A percentile compares a stretch with the other conserved stretches of the same genome.
phyloP scores from a whole-genome alignment of 306 rosid species.

The Vicia villosa region DNA sequence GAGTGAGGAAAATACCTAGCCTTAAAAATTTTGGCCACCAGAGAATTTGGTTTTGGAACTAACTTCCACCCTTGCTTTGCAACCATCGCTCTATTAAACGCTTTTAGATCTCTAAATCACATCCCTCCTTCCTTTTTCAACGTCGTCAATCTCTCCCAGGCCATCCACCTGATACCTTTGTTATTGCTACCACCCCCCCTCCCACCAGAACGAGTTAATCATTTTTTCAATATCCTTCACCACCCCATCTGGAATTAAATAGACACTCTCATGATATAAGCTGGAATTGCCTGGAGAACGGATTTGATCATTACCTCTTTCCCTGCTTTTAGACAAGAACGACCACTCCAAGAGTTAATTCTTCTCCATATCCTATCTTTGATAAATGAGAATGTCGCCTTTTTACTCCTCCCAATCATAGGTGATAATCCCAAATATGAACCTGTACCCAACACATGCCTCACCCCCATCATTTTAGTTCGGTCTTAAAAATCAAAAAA shows the following conservation, averaged over 20 bases:
- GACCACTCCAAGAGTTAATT: background rate
- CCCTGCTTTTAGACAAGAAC: constrained; percentile 32
- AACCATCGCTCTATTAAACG: too few relatives aligned
- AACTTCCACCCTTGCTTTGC: too few relatives aligned
- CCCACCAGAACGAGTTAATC: background rate
- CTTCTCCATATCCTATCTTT: too few relatives aligned
- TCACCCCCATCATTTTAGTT: too few relatives aligned
- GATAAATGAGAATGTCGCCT: too few relatives aligned
- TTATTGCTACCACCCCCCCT: background rate
- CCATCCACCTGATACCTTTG: background rate
- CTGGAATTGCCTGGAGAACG: background rate
- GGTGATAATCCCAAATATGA: too few relatives aligned
- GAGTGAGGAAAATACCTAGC: too few relatives aligned
- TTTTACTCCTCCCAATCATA: too few relatives aligned
- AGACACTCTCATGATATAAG: background rate
- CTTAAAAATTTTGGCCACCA: too few relatives aligned
- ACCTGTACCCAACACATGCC: too few relatives aligned
- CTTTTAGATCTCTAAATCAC: background rate
- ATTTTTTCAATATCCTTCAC: background rate
- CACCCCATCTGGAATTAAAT: background rate
- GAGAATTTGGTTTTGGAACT: too few relatives aligned
- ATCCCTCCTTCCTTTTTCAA: background rate
- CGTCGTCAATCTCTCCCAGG: background rate
- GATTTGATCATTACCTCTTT: background rate
- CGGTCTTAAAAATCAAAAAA: too few relatives aligned